Percentiles rank a stretch among this genome's conserved stretches.
phyloP scores from a whole-genome alignment of 306 rosid genomes.

The Sicyos baderoa region DNA sequence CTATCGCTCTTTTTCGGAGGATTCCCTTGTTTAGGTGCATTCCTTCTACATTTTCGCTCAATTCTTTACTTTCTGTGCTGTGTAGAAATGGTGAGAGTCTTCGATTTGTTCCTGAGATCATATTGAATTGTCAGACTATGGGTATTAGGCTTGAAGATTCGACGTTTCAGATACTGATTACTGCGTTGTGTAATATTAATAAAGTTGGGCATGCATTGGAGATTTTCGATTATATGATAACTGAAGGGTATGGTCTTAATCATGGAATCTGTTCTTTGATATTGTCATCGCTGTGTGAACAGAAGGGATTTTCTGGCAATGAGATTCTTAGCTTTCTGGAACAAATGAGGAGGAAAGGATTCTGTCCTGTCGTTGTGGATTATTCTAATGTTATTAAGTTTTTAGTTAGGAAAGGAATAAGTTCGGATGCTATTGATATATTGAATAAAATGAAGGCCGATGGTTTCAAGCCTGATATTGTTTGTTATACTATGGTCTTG shows the following conservation, averaged over 20 bases:
- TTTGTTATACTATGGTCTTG: conserved; percentile 70
- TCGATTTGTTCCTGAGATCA: conserved; percentile 48
- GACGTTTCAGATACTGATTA: conserved; percentile 45
- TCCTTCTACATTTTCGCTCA: conserved; percentile 53
- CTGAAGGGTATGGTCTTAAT: conserved; percentile 55
- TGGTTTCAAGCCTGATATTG: conserved; percentile 60
- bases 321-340: conserved; percentile 49
- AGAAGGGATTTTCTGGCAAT: conserved; percentile 23
- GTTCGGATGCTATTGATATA: conserved; percentile 42
- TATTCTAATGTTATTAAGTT: conserved; percentile 46
- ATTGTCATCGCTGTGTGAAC: conserved; percentile 43
- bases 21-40: conserved; percentile 67
- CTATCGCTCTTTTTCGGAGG: conserved; percentile 46
- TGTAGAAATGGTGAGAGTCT: conserved; percentile 41
- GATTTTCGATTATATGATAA: conserved; percentile 43
- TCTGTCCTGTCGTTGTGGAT: conserved; percentile 51
- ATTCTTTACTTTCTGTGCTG: conserved; percentile 52
- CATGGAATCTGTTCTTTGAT: conserved; percentile 50
- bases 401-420: conserved; percentile 47
- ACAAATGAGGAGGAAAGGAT: conserved; percentile 44
- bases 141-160: conserved; percentile 59
- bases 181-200: conserved; percentile 47
- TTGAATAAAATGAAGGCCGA: conserved; percentile 47
- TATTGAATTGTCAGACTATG: conserved; percentile 51
- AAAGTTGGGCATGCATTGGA: conserved; percentile 53